Percentiles rank a stretch among this genome's conserved stretches.
Conservation (phyloP, 176 grass and related monocot species). For the Phragmites australis region DNA sequence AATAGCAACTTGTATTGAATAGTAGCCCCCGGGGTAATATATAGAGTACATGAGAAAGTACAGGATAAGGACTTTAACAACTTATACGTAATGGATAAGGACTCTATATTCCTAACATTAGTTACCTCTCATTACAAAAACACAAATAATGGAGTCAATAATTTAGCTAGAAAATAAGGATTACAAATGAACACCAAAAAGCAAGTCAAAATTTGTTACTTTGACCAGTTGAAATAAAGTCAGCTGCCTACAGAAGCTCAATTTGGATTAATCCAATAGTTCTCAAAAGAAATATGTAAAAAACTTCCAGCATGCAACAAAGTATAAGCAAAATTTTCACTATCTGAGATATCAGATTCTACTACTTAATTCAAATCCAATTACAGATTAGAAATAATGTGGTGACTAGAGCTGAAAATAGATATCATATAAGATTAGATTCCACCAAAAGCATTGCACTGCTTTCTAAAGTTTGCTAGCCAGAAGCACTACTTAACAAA, state of each 20-base stretch:
- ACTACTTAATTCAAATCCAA: not conserved
- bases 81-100: too few relatives aligned
- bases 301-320: not conserved
- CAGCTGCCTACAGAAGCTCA: not conserved
- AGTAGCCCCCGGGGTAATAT: too few relatives aligned
- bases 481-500: not conserved
- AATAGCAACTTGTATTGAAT: too few relatives aligned
- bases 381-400: not conserved
- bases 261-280: not conserved
- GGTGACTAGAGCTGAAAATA: not conserved
- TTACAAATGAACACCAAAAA: not conserved
- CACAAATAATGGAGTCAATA: not conserved
- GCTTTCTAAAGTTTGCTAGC: not conserved
- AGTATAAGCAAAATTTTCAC: not conserved
- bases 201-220: too few relatives aligned
- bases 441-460: not conserved
- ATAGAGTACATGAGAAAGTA: too few relatives aligned
- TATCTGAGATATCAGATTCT: not conserved
- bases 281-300: not conserved
- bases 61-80: too few relatives aligned
- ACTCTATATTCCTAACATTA: too few relatives aligned
- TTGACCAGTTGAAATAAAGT: not conserved
- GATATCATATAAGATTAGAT: not conserved
- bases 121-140: slow-evolving; percentile 6
- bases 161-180: slow-evolving; percentile 5